Conservation (phyloP, 2,329 filamentous ascomycete genomes). For the Teratosphaeria nubilosa region DNA sequence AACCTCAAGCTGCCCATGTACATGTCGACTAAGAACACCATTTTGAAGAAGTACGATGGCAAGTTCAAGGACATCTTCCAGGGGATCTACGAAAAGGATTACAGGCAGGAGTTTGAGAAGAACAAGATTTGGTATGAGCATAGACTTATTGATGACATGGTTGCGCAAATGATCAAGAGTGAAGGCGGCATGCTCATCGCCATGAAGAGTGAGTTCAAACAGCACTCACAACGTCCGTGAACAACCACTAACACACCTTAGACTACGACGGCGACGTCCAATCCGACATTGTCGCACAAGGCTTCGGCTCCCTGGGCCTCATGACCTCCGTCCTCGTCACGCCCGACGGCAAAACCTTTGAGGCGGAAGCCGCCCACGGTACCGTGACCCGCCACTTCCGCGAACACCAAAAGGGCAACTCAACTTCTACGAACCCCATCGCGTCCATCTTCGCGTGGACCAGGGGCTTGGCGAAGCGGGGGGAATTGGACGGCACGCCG, state of each 20-base stretch:
- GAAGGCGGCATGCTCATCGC: slow-evolving; percentile 94
- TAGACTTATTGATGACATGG: slow-evolving; percentile 98
- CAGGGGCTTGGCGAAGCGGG: slow-evolving; percentile 83
- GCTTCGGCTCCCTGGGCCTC: slow-evolving; percentile 92
- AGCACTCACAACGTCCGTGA: too few relatives aligned
- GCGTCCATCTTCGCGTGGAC: slow-evolving; percentile 99
- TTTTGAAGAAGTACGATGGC: slow-evolving; percentile 97
- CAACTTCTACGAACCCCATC: slow-evolving; percentile 97
- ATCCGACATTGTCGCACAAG: slow-evolving; percentile 95
- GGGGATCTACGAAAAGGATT: slow-evolving; percentile 80
- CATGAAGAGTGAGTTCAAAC: slow-evolving; percentile 67
- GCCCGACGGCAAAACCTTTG: slow-evolving; percentile 91
- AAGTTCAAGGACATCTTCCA: slow-evolving; percentile 99
- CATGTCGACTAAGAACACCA: slow-evolving; percentile 99
- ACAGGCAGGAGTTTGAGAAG: slow-evolving; percentile 80
- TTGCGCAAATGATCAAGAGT: slow-evolving; percentile 99
- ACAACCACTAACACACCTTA: slow-evolving; percentile 28
- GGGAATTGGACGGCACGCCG: slow-evolving; percentile 84
- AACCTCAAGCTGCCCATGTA: slow-evolving; percentile 85
- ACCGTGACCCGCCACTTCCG: slow-evolving; percentile 98
- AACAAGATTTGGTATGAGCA: slow-evolving; percentile 99
- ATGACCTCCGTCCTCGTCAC: slow-evolving; percentile 98
- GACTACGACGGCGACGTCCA: slow-evolving; percentile 99
- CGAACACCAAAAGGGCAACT: slow-evolving; percentile 94
- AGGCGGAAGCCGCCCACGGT: slow-evolving; percentile 95